These are phyloP conservation scores for Xylariaceae sp. DNA, from an alignment of 2,329 filamentous ascomycete genomes.

Conservation along the genomic window DNA sequence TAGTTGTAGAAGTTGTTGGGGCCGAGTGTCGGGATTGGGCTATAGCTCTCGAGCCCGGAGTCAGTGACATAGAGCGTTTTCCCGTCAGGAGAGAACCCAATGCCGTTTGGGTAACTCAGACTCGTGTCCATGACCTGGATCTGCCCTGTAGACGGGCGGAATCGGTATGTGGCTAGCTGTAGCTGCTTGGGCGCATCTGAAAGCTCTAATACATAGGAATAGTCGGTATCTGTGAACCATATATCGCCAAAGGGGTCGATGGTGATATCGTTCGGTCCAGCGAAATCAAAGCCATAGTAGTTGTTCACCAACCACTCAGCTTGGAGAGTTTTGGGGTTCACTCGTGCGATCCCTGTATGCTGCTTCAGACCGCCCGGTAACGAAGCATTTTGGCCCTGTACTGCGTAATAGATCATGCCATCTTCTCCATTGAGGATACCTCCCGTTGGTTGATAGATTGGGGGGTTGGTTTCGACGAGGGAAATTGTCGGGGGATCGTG, in stretches of 20 bases:
- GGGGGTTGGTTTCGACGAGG: conserved; percentile 3
- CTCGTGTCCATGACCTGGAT: conserved; percentile 36
- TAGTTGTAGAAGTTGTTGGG: conserved; percentile 17
- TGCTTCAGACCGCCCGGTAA: conserved; percentile 6
- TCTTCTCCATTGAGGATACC: conserved; percentile 4
- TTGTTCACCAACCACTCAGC: conserved; percentile 27
- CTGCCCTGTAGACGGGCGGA: conserved; percentile 30
- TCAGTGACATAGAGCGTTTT: conserved; percentile 38
- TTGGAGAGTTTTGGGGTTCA: conserved; percentile 18
- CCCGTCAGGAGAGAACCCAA: conserved; percentile 39
- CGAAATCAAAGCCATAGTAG: conserved; percentile 35
- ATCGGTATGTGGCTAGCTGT: conserved; percentile 36
- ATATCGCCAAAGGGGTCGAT: conserved; percentile 31
- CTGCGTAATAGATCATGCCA: conserved; percentile 8
- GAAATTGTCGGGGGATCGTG: conserved; percentile 2
- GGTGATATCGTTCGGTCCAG: conserved; percentile 36
- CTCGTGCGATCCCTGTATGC: conserved; percentile 4
- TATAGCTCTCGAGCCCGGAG: conserved; percentile 29
- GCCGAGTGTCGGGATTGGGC: conserved; percentile 22
- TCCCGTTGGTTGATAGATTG: conserved; percentile 5
- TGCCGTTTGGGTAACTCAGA: conserved; percentile 39
- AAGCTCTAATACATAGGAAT: conserved; percentile 24
- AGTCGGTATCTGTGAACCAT: conserved; percentile 10
- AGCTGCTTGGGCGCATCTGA: conserved; percentile 22
- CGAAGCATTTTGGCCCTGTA: conserved; percentile 7